These are phyloP conservation scores for Citrus sinensis DNA, from an alignment of 345 rosid species.

Conservation along the genomic window DNA sequence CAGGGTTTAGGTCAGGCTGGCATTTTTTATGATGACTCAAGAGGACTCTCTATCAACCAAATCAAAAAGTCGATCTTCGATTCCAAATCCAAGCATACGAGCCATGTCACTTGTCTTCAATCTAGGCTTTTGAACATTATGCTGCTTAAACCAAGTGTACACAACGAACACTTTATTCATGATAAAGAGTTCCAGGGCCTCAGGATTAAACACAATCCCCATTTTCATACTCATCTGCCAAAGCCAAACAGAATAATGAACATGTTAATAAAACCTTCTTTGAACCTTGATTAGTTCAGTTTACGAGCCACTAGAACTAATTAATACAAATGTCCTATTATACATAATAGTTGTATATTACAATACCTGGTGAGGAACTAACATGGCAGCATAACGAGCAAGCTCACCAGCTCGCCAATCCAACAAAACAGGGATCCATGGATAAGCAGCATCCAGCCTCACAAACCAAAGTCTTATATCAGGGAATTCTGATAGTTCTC, in stretches of 20 bases:
- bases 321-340: no score
- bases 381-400: constrained; percentile 81
- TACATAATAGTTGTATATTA: no score
- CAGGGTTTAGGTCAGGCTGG: neutral
- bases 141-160: constrained; percentile 67
- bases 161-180: constrained; percentile 74
- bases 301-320: neutral
- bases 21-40: constrained; percentile 4
- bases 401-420: constrained; percentile 95
- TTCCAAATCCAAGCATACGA: constrained; percentile 84
- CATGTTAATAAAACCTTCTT: neutral
- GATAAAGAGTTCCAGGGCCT: constrained; percentile 73
- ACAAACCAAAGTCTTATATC: constrained; percentile 91
- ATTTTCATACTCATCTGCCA: constrained; percentile 77
- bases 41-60: constrained; percentile 36
- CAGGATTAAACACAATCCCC: constrained; percentile 90
- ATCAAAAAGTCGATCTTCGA: constrained; percentile 70
- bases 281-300: neutral
- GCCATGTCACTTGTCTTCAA: constrained; percentile 82
- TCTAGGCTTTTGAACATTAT: constrained; percentile 58
- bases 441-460: constrained; percentile 76
- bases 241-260: neutral
- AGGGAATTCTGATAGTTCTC: constrained; percentile 79
- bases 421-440: constrained; percentile 79
- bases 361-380: constrained; percentile 81